Base-by-base conservation (phyloP, 192 early-diverging fungal species). In the Paraglomus occultum region DNA sequence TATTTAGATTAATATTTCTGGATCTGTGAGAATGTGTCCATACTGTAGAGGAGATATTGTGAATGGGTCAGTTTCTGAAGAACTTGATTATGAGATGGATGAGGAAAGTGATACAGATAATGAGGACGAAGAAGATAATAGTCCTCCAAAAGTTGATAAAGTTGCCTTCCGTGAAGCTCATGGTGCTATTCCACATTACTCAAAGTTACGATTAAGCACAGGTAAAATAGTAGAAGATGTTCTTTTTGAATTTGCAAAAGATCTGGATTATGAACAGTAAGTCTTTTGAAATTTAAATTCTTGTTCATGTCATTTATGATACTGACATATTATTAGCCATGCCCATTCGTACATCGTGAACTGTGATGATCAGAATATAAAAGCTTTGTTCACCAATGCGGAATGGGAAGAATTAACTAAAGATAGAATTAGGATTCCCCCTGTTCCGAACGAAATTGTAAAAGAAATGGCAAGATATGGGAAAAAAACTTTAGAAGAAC, bases 241-340 rank as follows among this genome's bases (percentile, higher is more conserved):
- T 44, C 65, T 67, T 12, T 67, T 67, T 54, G 18, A 67, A 39
- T 67, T 53, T 40, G 15, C 8, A 0, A 67, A 67, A 54, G 17
- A 67, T 8, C 53, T 40, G 23, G 52, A 67, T 0, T 67, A 67
- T 44, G 65, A 67, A 40, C 65, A 67, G 65, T 67, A 54, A 67
- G 65, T 53, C 43, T 66, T 38, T 54, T 17, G 18, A 54, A 67
- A 44, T 52, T 67, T 44, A 53, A 46, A 67, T 54, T 54, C 40
- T 40, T 52, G 53, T 67, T 62, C 23, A 40, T 54, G 22, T 18
- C 31, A 54, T 45, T 67, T 40, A 67, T 18, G 43, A 67, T 67
- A 55, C 51, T 67, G 10, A 55, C 40, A 43, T 31, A 51, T 67
- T 23, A 52, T 67, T 53, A 67, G 65, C 8, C 65, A 67, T 54